These are phyloP conservation scores for Aurantiochytrium sp. DNA, from an alignment of 108 stramenopile genomes.

Conservation along the genomic window DNA sequence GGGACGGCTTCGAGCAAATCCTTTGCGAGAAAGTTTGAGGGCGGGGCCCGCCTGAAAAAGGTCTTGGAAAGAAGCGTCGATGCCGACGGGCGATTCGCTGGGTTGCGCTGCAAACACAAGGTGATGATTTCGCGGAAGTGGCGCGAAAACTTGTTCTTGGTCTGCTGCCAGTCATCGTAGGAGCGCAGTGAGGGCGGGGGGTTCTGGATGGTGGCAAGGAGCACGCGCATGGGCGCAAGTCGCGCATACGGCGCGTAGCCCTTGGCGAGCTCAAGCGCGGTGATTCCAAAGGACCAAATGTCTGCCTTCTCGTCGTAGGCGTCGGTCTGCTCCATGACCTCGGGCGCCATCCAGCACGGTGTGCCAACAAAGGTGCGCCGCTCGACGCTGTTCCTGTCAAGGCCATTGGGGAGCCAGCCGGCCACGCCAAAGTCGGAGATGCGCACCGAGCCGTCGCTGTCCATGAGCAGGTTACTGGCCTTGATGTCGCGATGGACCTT, in stretches of 20 bases:
- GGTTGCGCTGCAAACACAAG: conserved; percentile 45
- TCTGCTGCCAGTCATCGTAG: conserved; percentile 54
- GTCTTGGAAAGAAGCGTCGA: conserved; percentile 39
- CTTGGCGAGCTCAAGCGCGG: conserved; percentile 93
- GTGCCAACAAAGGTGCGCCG: conserved; percentile 75
- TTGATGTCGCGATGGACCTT: conserved; percentile 98
- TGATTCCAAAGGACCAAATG: conserved; percentile 95
- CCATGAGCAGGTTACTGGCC: conserved; percentile 79
- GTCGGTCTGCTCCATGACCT: conserved; percentile 94
- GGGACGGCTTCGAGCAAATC: not conserved
- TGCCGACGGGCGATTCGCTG: conserved; percentile 44
- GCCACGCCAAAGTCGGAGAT: conserved; percentile 63
- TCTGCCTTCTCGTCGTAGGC: conserved; percentile 95
- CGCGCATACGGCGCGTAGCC: conserved; percentile 95
- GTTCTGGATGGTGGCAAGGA: conserved; percentile 87
- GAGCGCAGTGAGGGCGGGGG: conserved; percentile 80
- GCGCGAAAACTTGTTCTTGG: not conserved
- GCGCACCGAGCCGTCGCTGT: conserved; percentile 36
- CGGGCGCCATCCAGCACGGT: conserved; percentile 71
- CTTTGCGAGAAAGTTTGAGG: not conserved
- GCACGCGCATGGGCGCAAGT: conserved; percentile 89
- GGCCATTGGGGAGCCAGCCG: conserved; percentile 11
- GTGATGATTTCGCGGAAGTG: conserved; percentile 32
- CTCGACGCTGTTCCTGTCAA: conserved; percentile 40
- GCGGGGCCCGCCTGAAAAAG: conserved; percentile 33